Percentiles rank a stretch among this genome's conserved stretches.
Evolutionary conservation across 2,329 filamentous ascomycete species (phyloP).

Genomic region (Fusarium tricinctum): DNA sequence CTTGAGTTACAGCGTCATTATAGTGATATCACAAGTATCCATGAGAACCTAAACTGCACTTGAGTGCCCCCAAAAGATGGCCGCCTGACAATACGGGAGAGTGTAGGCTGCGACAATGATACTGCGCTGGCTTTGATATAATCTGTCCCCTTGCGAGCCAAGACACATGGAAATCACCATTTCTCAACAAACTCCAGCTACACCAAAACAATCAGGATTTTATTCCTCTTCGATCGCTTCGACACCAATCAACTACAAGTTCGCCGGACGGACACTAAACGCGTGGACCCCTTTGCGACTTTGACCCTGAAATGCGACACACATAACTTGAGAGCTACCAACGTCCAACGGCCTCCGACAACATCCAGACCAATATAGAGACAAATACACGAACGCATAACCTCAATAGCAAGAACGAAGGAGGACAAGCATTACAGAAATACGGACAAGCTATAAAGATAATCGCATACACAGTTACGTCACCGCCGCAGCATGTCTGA

Average conservation of each 20-base stretch:
- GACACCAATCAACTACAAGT: slow-evolving; percentile 16
- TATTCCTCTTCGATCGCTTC: not conserved
- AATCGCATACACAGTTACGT: slow-evolving; percentile 13
- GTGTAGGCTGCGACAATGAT: slow-evolving; percentile 44
- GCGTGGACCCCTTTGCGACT: slow-evolving; percentile 44
- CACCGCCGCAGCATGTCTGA: slow-evolving; percentile 46
- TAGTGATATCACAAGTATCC: not conserved
- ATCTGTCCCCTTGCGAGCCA: slow-evolving; percentile 43
- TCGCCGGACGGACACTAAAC: slow-evolving; percentile 44
- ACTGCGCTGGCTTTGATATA: slow-evolving; percentile 38
- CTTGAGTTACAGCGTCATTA: fast-evolving
- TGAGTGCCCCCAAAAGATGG: slow-evolving; percentile 16
- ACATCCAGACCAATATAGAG: slow-evolving; percentile 18
- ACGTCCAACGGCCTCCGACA: slow-evolving; percentile 31
- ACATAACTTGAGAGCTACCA: slow-evolving; percentile 25
- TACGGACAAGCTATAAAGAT: not conserved
- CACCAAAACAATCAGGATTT: slow-evolving; percentile 5
- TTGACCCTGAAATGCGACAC: slow-evolving; percentile 38
- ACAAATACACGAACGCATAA: slow-evolving; percentile 6
- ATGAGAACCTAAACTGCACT: not conserved
- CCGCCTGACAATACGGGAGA: slow-evolving; percentile 28
- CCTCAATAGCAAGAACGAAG: slow-evolving; percentile 10
- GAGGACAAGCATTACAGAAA: not conserved
- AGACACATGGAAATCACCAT: slow-evolving; percentile 30
- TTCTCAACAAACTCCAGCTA: slow-evolving; percentile 21